Base-by-base conservation (phyloP, 306 rosid species). In the Prinsepia uniflora region DNA sequence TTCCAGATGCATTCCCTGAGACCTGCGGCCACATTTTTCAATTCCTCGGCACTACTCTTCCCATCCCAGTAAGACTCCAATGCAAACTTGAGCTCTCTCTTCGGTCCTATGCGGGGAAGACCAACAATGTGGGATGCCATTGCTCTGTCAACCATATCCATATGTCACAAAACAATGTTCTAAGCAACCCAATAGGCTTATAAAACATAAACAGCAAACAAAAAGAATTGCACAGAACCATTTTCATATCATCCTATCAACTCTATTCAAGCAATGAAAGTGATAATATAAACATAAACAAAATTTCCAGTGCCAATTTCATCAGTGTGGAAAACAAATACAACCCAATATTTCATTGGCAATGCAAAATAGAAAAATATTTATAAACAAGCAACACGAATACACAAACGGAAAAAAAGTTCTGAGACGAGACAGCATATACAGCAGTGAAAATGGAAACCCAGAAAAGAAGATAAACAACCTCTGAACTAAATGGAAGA, bases 1-100 rank as follows among this genome's bases (percentile, higher is more conserved):
- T 88, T 90, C 96, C 95, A 90, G 70, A 85, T 88, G 70, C 87
- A 79, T 8, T 80, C 67, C 78, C 95, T 81, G 73, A 90, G 85
- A 65, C 76, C 84, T 14, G 89, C 84, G 57, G 89, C 87, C 77
- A 83, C 89, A 67, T 77, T 81, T 62, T 88, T 78, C 80, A 90
- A 70, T 43, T 86, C 90, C 17, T 83, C 87, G 0, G 95, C 87
- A 24, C 81, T 78, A 68, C 80, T 88, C 84, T 88, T 90, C 40
- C 92, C 90, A 71, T 90, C 95, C 96, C 96, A 90, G 76, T 88
- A 90, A n/a, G 95, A 90, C 69, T 90, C 96, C 81, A 90, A 75
- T 64, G 89, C 85, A 78, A 87, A 87, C 79, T 87, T 87, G 60
- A 87, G 84, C 82, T 87, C 92, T 72, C 97, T 86, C 87, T 90